These are phyloP conservation scores for Diaporthe vaccinii DNA, from an alignment of 2,329 filamentous ascomycete species.

Conservation along the genomic window DNA sequence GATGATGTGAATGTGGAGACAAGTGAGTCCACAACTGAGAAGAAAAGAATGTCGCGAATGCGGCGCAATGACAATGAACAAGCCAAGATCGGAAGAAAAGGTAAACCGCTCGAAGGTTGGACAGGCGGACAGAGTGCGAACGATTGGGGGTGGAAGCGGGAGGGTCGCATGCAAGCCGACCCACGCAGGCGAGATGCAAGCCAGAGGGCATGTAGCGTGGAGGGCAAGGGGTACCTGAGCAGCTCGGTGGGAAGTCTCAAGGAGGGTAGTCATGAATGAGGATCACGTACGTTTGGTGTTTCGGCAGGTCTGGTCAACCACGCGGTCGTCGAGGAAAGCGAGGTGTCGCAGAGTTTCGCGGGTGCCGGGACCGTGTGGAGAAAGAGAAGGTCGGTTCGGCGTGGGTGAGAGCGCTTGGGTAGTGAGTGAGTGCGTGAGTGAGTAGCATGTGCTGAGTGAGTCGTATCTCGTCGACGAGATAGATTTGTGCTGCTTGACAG, in stretches of 20 bases:
- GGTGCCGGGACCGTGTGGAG: conserved; percentile 37
- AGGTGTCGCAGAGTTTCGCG: conserved; percentile 38
- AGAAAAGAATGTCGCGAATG: conserved; percentile 39
- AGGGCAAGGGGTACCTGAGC: conserved; percentile 49
- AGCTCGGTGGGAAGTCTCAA: conserved; percentile 49
- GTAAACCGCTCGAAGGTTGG: conserved; percentile 22
- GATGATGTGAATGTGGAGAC: neutral
- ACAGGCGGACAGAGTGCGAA: conserved; percentile 20
- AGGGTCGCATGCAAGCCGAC: conserved; percentile 40
- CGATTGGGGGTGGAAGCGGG: conserved; percentile 39
- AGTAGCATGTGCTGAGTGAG: neutral
- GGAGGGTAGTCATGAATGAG: conserved; percentile 45
- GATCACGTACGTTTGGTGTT: conserved; percentile 60
- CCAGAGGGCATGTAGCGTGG: conserved; percentile 43
- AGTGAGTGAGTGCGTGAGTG: neutral
- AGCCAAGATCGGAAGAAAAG: conserved; percentile 35
- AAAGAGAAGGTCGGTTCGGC: neutral
- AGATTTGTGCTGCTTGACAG: neutral
- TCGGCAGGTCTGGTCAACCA: conserved; percentile 52
- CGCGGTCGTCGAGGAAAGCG: conserved; percentile 45
- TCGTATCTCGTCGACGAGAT: conserved; percentile 37
- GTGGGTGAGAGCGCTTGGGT: neutral
- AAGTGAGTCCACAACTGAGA: conserved; percentile 25
- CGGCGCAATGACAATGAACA: conserved; percentile 29
- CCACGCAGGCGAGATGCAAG: conserved; percentile 40